These are phyloP conservation scores for Kodamaea restingae DNA, from an alignment of 805 yeast species.

Conservation along the genomic window DNA sequence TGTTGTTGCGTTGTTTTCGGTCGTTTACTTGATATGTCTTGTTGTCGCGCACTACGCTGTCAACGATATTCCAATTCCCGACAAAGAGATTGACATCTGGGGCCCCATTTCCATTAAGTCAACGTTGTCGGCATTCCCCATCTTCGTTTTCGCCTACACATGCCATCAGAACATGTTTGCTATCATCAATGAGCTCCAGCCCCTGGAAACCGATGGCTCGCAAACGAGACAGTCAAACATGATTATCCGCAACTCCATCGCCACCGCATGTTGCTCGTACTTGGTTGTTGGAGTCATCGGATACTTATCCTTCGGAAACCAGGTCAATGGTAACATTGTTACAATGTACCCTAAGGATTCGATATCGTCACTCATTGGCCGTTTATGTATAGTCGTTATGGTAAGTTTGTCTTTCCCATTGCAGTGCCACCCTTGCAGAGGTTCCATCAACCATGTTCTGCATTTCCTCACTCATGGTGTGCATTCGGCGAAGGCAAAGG, in stretches of 20 bases:
- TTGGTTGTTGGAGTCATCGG: constrained; percentile 64
- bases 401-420: constrained; percentile 73
- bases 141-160: constrained; percentile 74
- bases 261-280: constrained; percentile 55
- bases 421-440: constrained; percentile 77
- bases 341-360: constrained; percentile 59
- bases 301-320: constrained; percentile 68
- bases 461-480: constrained; percentile 43
- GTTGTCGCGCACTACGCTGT: constrained; percentile 48
- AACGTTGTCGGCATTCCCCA: constrained; percentile 62
- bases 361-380: constrained; percentile 48
- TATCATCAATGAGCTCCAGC: constrained; percentile 61
- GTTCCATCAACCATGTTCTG: constrained; percentile 63
- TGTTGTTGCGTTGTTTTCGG: constrained; percentile 62
- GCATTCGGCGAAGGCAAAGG: constrained; percentile 21
- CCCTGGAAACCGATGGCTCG: constrained; percentile 32
- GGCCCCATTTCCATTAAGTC: constrained; percentile 40
- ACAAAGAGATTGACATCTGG: constrained; percentile 21
- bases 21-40: constrained; percentile 56
- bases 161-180: constrained; percentile 81
- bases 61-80: constrained; percentile 18
- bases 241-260: constrained; percentile 49
- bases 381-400: constrained; percentile 64
- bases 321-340: constrained; percentile 63
- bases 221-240: constrained; percentile 47